Base-by-base conservation (phyloP, 179 eudicot species). In the Corrigiola litoralis region DNA sequence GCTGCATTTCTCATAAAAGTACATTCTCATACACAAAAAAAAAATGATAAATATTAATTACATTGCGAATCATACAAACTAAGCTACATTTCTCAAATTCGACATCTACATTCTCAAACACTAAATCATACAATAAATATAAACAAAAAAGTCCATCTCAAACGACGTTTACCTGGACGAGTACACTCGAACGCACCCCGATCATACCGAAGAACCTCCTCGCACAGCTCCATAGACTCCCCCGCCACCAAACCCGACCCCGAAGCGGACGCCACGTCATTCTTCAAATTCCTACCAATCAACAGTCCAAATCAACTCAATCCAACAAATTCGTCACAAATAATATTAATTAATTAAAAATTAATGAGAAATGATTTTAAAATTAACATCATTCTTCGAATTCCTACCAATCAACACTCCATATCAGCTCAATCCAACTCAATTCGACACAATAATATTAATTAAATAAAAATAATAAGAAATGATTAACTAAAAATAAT, bases 141-240 rank as follows among this genome's bases (percentile, higher is more conserved):
- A 31, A 24, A 23, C 17, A 59, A 2, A 42, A 4, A 16, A 62
- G 28, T 7, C 54, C 57, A 42, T 59, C 44, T 63, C 23, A 64
- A 69, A 61, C 45, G 58, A 68, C 52, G 61, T 75, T 83, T 94
- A 94, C 97, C 99, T 83, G 86, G 81, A 71, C 45, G 47, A 42
- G 60, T 56, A 65, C 65, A 72, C 73, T 83, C 86, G 69, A 94
- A 90, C 53, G 97, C 92, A 66, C 79, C 85, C 27, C 75, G 66
- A 71, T 82, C 76, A 63, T 44, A 73, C 42, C 76, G 79, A 63
- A 94, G 83, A 61, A 94, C 95, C 72, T 94, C 95, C 65, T 78
- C 75, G 56, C 74, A 80, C 42, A 94, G 89, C 69, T 80, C 83
- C 52, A 69, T 67, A 53, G 76, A 75, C 47, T 82, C 87, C 50